Evolutionary conservation across 139 green algal genomes (phyloP).

Genomic region (Chlamydomonas urium): DNA sequence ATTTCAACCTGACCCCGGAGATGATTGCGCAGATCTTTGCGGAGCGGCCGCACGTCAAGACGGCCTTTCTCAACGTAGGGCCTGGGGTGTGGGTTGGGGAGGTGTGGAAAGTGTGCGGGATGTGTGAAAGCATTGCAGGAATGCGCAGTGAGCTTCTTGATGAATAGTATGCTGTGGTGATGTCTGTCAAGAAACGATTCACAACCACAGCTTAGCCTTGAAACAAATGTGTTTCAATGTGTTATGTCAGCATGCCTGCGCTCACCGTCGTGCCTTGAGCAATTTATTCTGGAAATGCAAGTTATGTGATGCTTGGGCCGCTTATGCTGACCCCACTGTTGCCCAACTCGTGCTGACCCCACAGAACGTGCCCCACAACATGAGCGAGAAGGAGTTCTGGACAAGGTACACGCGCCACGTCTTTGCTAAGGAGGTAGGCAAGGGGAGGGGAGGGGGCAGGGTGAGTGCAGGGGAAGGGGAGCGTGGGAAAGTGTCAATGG

Average conservation of each 20-base stretch:
- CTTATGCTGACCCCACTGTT: not conserved
- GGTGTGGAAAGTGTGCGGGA: not conserved
- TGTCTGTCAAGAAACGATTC: too few relatives aligned
- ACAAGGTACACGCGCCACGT: conserved; percentile 28
- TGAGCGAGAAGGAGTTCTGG: conserved; percentile 45
- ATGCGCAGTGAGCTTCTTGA: not conserved
- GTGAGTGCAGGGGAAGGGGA: too few relatives aligned
- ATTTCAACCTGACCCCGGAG: conserved; percentile 8
- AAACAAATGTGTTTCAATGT: not conserved
- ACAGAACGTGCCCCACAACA: conserved; percentile 26
- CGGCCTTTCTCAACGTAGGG: not conserved
- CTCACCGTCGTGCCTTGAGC: not conserved
- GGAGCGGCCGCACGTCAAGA: not conserved
- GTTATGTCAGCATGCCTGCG: not conserved
- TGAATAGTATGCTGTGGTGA: too few relatives aligned
- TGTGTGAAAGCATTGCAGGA: not conserved
- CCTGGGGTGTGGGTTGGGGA: not conserved
- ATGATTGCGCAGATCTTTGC: conserved; percentile 11
- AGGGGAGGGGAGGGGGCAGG: too few relatives aligned
- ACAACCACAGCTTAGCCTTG: too few relatives aligned
- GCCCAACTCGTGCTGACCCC: too few relatives aligned
- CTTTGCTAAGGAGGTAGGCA: conserved; percentile 21
- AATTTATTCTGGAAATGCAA: not conserved
- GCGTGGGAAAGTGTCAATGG: too few relatives aligned
- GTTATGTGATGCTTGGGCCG: not conserved